These are phyloP conservation scores for Whalleya microplaca DNA, from an alignment of 2,329 filamentous ascomycete species.

Conservation along the genomic window DNA sequence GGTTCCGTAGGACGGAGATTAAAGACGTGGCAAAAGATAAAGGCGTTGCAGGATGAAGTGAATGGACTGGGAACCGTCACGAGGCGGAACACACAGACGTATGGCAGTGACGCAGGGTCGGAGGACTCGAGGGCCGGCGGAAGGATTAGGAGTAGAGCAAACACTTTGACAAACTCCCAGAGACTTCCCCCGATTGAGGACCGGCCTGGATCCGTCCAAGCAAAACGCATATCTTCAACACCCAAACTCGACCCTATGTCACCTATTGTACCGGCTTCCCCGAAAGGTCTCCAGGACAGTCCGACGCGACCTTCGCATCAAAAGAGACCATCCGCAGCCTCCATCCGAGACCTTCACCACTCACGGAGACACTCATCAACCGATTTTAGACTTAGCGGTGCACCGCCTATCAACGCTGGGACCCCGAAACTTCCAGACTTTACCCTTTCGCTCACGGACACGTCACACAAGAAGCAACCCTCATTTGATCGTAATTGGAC, in stretches of 20 bases:
- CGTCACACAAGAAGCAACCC: conserved; percentile 64
- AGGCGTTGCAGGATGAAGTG: conserved; percentile 85
- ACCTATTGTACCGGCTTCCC: conserved; percentile 46
- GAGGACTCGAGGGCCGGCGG: conserved; percentile 49
- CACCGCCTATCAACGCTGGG: conserved; percentile 37
- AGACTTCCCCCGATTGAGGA: conserved; percentile 48
- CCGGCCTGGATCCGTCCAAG: conserved; percentile 51
- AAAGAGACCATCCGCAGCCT: conserved; percentile 76
- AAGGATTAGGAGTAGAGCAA: conserved; percentile 57
- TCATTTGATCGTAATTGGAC: conserved; percentile 75
- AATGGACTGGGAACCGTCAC: conserved; percentile 52
- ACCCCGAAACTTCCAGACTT: conserved; percentile 49
- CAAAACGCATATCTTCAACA: conserved; percentile 57
- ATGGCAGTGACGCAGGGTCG: conserved; percentile 62
- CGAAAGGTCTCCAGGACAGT: conserved; percentile 47
- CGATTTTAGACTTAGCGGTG: conserved; percentile 61
- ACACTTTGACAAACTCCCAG: conserved; percentile 57
- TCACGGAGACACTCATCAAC: conserved; percentile 87
- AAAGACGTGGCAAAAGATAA: conserved; percentile 97
- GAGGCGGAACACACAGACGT: conserved; percentile 58
- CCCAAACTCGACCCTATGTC: conserved; percentile 52
- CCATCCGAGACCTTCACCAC: conserved; percentile 80
- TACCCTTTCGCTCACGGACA: conserved; percentile 46
- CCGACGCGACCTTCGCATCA: conserved; percentile 53
- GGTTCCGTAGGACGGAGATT: conserved; percentile 87